Percentiles rank a stretch among this genome's conserved stretches.
phyloP scores from a whole-genome alignment of 2,329 filamentous ascomycete genomes.

The Nothomitra cinnamomea region DNA sequence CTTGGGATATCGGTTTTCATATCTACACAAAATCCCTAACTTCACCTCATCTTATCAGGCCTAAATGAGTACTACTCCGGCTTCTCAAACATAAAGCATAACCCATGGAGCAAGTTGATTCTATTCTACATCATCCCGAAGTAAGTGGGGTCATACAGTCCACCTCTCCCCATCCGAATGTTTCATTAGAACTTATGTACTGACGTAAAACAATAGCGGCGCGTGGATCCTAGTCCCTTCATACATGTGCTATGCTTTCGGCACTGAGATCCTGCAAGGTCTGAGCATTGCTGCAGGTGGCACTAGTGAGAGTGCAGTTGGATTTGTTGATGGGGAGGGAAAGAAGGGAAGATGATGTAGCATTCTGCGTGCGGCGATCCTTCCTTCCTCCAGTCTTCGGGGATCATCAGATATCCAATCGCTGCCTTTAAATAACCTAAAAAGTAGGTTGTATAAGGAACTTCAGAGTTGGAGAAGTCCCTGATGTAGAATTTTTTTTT shows the following conservation, averaged over 20 bases:
- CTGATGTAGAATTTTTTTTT: too few relatives aligned
- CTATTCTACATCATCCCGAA: conserved; percentile 50
- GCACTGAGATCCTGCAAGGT: conserved; percentile 42
- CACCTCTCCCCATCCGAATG: not conserved
- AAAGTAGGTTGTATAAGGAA: too few relatives aligned
- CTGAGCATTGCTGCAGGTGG: conserved; percentile 28
- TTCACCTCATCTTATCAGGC: conserved; percentile 22
- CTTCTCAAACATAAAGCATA: conserved; percentile 46
- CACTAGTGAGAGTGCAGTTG: not conserved
- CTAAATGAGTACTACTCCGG: conserved; percentile 43
- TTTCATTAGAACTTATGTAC: not conserved
- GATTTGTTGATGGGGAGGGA: not conserved
- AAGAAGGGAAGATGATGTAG: not conserved
- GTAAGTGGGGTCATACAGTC: conserved; percentile 25
- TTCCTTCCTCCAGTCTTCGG: too few relatives aligned
- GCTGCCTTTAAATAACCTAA: too few relatives aligned
- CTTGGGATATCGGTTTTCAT: not conserved
- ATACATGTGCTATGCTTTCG: conserved; percentile 45
- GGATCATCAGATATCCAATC: too few relatives aligned
- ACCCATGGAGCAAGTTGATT: conserved; percentile 33
- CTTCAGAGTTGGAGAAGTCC: too few relatives aligned
- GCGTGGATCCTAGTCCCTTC: conserved; percentile 46
- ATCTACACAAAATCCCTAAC: too few relatives aligned
- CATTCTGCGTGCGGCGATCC: not conserved
- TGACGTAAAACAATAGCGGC: conserved; percentile 28